Evolutionary conservation across 345 rosid genomes (phyloP), one percentile per base, ranked within the genome.

Genomic region (Arabidopsis arenosa): DNA sequence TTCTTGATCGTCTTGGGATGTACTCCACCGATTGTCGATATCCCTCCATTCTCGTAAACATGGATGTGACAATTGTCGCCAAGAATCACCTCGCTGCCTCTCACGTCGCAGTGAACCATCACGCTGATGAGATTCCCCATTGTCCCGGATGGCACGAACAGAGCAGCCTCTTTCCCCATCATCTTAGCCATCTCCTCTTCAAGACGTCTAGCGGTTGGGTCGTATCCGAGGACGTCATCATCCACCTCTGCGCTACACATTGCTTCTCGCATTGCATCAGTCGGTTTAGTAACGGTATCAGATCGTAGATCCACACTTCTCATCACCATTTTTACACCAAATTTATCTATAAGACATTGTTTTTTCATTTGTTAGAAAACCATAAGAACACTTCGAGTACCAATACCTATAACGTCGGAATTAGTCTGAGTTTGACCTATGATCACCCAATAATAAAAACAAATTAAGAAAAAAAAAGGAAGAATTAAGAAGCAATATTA

Each of bases 41-140:
- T 87, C 37, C 97, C 97, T 12, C 99, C 99, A 17, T 95, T 92
- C 84, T 95, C 97, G 9, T 85, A 90, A 13, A 89, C 84, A 55
- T 87, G 91, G 72, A 92, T 87, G 73, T 95, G 99, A 54, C 87
- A 87, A 65, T 82, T 84, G 79, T 89, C 84, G 2, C 99, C 96
- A 13, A 92, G 96, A 79, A 95, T 90, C 55, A 90, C 93, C 80
- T 95, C 97, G 33, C 97, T 95, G 52, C 97, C 99, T 66, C 97
- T 82, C 33, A 83, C 66, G 26, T 90, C 89, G 53, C 99, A 95
- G 47, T 92, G 97, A 74, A 85, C 93, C 71, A 95, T 91, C 8
- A 95, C 97, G 61, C 99, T 85, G 4, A 92, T 85, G 14, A 92
- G 94, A 77, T 95, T 95, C n/a, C 93, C 97, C 97, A 95, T 95